A percentile compares a stretch with the other conserved stretches of the same genome.
These are phyloP conservation scores for Schoenoplectus triqueter DNA, from an alignment of 202 grass and related monocot genomes.

Conservation along the genomic window DNA sequence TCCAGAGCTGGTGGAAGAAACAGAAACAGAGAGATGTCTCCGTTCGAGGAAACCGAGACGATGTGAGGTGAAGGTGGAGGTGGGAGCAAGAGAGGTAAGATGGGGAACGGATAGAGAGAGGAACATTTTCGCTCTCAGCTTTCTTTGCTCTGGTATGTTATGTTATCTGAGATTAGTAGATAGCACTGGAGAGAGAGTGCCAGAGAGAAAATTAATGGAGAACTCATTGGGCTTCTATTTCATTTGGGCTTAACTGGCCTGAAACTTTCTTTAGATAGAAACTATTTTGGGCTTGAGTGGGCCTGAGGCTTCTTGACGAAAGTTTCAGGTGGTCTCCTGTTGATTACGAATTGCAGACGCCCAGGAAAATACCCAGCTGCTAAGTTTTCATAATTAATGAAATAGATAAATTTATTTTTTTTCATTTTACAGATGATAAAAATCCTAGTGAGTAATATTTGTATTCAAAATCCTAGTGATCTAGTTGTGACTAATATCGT, in stretches of 20 bases:
- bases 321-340: not conserved
- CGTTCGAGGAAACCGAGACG: constrained; percentile 9
- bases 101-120: constrained; percentile 32
- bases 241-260: not conserved
- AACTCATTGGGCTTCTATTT: constrained; percentile 3
- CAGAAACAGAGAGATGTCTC: constrained; percentile 19
- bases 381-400: not conserved
- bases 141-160: not conserved
- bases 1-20: not conserved
- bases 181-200: too few species aligned
- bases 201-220: not conserved
- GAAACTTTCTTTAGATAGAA: too few species aligned
- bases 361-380: not conserved
- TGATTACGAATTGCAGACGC: too few species aligned
- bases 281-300: not conserved
- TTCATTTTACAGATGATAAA: too few species aligned
- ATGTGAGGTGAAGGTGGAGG: not conserved
- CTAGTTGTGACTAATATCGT: too few species aligned
- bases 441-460: too few species aligned
- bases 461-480: too few species aligned
- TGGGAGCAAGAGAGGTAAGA: not conserved
- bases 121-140: constrained; percentile 26
- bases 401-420: not conserved
- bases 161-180: not conserved
- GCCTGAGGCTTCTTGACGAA: not conserved